phyloP scores from a whole-genome alignment of 768 basidiomycete species.

The Lactifluus subvellereus region DNA sequence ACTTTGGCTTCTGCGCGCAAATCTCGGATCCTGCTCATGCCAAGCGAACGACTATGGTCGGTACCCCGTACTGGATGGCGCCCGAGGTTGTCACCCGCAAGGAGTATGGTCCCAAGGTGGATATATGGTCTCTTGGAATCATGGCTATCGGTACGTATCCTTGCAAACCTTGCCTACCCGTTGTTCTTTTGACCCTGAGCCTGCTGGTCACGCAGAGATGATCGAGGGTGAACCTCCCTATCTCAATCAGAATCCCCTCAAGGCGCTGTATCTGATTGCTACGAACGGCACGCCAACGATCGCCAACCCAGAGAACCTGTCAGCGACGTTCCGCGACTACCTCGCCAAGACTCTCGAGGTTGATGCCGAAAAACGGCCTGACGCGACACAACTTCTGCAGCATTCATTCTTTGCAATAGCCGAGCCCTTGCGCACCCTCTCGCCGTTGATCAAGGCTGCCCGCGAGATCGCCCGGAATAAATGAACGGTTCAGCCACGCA shows the following conservation, averaged over 20 bases:
- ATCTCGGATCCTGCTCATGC: constrained; percentile 78
- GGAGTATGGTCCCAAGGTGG: constrained; percentile 98
- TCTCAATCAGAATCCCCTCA: constrained; percentile 92
- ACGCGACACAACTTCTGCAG: constrained; percentile 74
- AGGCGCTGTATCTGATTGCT: constrained; percentile 95
- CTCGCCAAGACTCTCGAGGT: constrained; percentile 86
- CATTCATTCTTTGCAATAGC: constrained; percentile 86
- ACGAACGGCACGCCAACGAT: constrained; percentile 97
- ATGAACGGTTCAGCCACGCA: neutral
- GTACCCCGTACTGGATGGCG: constrained; percentile 99
- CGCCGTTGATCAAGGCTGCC: constrained; percentile 90
- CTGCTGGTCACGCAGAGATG: constrained; percentile 59
- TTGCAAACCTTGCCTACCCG: constrained; percentile 16
- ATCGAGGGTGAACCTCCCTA: constrained; percentile 98
- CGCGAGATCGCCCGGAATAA: constrained; percentile 65
- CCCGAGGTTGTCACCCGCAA: constrained; percentile 97
- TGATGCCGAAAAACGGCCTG: constrained; percentile 90
- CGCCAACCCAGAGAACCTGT: constrained; percentile 78
- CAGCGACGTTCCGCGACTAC: constrained; percentile 82
- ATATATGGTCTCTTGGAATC: constrained; percentile 95
- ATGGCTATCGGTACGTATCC: constrained; percentile 77
- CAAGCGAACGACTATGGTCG: constrained; percentile 97
- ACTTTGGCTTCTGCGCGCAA: constrained; percentile 98
- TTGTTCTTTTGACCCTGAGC: neutral
- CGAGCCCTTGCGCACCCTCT: constrained; percentile 79